phyloP scores from a whole-genome alignment of 2,329 filamentous ascomycete genomes.

The Fusarium napiforme region DNA sequence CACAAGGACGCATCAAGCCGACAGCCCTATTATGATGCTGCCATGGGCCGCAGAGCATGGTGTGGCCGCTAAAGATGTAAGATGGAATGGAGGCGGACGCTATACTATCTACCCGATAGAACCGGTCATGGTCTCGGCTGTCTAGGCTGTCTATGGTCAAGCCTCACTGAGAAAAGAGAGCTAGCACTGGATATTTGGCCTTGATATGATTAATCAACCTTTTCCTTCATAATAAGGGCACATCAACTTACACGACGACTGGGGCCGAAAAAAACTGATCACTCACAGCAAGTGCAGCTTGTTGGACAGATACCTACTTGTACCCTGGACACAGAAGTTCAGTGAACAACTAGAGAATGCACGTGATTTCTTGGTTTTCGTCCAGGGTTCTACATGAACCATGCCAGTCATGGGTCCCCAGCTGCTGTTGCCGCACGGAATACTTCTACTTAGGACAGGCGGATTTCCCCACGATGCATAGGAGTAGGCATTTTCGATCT shows the following conservation, averaged over 20 bases:
- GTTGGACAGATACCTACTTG: background rate
- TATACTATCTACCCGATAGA: slow-evolving; percentile 3
- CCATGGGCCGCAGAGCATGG: background rate
- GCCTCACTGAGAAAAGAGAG: background rate
- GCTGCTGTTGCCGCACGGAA: background rate
- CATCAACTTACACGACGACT: background rate
- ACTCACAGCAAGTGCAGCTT: background rate
- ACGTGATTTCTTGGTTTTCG: background rate
- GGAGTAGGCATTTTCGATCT: background rate
- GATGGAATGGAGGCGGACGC: slow-evolving; percentile 10
- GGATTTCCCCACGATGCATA: background rate
- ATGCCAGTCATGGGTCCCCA: background rate
- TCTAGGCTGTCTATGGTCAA: background rate
- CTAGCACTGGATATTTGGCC: background rate
- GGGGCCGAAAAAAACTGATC: background rate
- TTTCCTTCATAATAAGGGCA: background rate
- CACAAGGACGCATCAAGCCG: background rate
- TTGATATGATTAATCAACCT: background rate
- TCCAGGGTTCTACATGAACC: background rate
- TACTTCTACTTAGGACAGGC: background rate
- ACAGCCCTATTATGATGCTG: background rate
- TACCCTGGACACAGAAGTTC: background rate
- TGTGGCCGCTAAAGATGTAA: slow-evolving; percentile 10
- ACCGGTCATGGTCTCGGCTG: background rate
- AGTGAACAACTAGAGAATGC: background rate